Percentiles rank a stretch among this genome's conserved stretches.
These are phyloP conservation scores for Aspergillus viridinutans DNA, from an alignment of 2,329 filamentous ascomycete genomes.

Conservation along the genomic window DNA sequence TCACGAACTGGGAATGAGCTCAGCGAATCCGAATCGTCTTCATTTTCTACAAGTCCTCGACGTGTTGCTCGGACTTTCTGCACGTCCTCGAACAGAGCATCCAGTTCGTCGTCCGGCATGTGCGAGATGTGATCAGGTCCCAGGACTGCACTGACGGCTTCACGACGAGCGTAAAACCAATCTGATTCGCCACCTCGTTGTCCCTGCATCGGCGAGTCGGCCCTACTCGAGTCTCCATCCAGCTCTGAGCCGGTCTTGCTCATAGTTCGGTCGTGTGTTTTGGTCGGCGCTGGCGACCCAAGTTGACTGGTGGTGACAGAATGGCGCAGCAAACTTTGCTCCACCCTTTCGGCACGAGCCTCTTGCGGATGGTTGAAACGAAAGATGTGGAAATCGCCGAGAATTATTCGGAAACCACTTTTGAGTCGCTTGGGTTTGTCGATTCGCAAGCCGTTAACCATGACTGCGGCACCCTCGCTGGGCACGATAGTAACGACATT, in stretches of 20 bases:
- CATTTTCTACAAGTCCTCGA: slow-evolving; percentile 60
- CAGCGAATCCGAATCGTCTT: slow-evolving; percentile 82
- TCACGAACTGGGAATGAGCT: slow-evolving; percentile 84
- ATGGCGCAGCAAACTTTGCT: slow-evolving; percentile 81
- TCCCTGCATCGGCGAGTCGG: slow-evolving; percentile 72
- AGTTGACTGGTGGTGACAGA: slow-evolving; percentile 65
- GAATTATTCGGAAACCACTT: slow-evolving; percentile 89
- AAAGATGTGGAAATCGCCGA: slow-evolving; percentile 98
- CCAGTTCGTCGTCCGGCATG: slow-evolving; percentile 88
- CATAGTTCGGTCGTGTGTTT: slow-evolving; percentile 72
- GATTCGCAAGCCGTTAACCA: slow-evolving; percentile 93
- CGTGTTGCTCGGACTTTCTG: slow-evolving; percentile 82
- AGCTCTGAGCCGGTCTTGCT: slow-evolving; percentile 77
- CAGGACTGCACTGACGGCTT: slow-evolving; percentile 86
- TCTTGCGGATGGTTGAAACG: slow-evolving; percentile 97
- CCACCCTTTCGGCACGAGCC: slow-evolving; percentile 84
- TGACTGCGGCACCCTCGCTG: slow-evolving; percentile 86
- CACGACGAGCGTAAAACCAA: slow-evolving; percentile 88
- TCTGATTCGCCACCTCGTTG: slow-evolving; percentile 73
- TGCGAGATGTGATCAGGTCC: slow-evolving; percentile 86
- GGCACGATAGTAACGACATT: slow-evolving; percentile 90
- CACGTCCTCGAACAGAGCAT: slow-evolving; percentile 88
- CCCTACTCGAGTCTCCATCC: slow-evolving; percentile 66
- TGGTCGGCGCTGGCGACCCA: slow-evolving; percentile 58
- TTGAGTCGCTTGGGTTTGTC: slow-evolving; percentile 79